Conservation (phyloP, 148 eudicot species). For the Salicornia ramosissima region DNA sequence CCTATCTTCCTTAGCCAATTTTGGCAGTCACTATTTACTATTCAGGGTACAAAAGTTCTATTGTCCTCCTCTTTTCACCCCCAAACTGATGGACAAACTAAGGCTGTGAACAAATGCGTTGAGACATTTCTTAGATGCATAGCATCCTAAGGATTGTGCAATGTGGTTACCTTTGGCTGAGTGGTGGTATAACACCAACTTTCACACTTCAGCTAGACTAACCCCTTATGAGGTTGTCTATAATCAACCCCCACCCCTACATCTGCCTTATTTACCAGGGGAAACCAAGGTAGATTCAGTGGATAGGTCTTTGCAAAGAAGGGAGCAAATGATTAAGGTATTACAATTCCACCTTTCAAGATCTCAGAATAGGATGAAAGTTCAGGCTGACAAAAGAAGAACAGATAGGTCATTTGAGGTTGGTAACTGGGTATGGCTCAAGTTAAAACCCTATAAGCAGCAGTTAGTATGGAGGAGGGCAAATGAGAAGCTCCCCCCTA, state of each 20-base stretch:
- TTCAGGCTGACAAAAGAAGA: not conserved
- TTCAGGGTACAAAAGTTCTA: too few relatives aligned
- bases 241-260: not conserved
- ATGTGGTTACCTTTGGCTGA: not conserved
- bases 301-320: not conserved
- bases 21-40: too few relatives aligned
- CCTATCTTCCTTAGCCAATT: too few relatives aligned
- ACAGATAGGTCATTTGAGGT: not conserved
- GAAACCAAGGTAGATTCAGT: not conserved
- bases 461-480: not conserved
- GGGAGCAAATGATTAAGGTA: not conserved
- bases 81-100: too few relatives aligned
- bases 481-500: not conserved
- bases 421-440: constrained; percentile 2
- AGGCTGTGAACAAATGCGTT: too few relatives aligned
- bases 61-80: too few relatives aligned
- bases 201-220: not conserved
- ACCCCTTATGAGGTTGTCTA: not conserved
- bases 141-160: not conserved
- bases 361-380: constrained; percentile 3
- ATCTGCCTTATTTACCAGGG: not conserved
- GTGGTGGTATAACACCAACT: not conserved
- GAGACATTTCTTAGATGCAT: too few relatives aligned
- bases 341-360: not conserved
- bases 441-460: constrained; percentile 4